Conservation (phyloP, 169 alveolate species). For the Plasmodium billcollinsi region DNA sequence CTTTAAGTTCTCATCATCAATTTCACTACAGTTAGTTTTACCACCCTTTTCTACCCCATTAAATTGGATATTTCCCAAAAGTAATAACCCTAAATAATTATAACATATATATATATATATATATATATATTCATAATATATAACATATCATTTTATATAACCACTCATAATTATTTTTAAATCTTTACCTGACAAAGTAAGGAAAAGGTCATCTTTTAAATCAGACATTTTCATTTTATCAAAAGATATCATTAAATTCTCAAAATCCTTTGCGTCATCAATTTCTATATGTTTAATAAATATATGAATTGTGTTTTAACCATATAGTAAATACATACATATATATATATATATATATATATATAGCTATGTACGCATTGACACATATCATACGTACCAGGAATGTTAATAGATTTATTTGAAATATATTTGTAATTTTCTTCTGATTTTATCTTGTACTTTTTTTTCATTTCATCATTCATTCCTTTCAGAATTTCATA, state of each 20-base stretch:
- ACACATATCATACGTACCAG: slow-evolving; percentile 2
- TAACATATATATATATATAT: not conserved
- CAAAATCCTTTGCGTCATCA: slow-evolving; percentile 56
- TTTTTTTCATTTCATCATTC: slow-evolving; percentile 46
- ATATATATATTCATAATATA: too few relatives aligned
- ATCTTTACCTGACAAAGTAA: slow-evolving; percentile 49
- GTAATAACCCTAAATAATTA: slow-evolving; percentile 80
- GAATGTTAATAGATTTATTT: slow-evolving; percentile 36
- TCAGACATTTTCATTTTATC: slow-evolving; percentile 65
- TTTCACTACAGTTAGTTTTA: slow-evolving; percentile 78
- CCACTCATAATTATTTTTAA: not conserved
- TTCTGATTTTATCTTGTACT: slow-evolving; percentile 57
- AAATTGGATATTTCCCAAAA: slow-evolving; percentile 86
- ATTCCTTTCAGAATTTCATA: slow-evolving; percentile 79
- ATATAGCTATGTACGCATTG: too few relatives aligned
- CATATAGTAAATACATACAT: not conserved
- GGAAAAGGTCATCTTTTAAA: slow-evolving; percentile 48
- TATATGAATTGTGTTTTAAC: not conserved
- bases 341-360: too few relatives aligned
- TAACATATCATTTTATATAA: too few relatives aligned
- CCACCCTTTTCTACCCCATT: slow-evolving; percentile 80
- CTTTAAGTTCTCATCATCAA: slow-evolving; percentile 67
- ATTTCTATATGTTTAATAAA: slow-evolving; percentile 24
- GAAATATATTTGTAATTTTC: slow-evolving; percentile 46
- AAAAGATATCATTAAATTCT: slow-evolving; percentile 21